Evolutionary conservation across 1,139 yeast genomes (phyloP).

Genomic region (Candida sanyaensis): DNA sequence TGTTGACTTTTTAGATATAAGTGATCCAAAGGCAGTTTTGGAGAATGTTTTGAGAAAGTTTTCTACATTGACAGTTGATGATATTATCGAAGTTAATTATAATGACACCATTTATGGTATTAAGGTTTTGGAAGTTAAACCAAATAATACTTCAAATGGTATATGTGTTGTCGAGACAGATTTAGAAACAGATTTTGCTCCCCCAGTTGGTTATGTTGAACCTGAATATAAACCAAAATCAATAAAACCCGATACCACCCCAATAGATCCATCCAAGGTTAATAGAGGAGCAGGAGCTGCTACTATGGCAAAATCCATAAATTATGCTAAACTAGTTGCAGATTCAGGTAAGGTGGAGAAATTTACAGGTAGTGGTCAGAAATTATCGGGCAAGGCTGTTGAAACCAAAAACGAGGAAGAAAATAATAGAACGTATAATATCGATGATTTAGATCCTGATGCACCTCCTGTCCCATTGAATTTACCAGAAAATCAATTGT

Average conservation of each 20-base stretch:
- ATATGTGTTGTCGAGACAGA: constrained; percentile 97
- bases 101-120: constrained; percentile 80
- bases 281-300: constrained; percentile 56
- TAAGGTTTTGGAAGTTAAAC: constrained; percentile 85
- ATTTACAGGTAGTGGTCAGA: constrained; percentile 69
- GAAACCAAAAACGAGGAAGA: constrained; percentile 17
- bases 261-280: constrained; percentile 38
- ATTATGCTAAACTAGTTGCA: constrained; percentile 62
- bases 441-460: constrained; percentile 46
- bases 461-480: constrained; percentile 72
- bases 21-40: constrained; percentile 95
- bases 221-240: constrained; percentile 58
- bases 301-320: constrained; percentile 77
- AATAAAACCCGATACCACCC: constrained; percentile 31
- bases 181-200: constrained; percentile 95
- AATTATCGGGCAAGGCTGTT: constrained; percentile 64
- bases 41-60: constrained; percentile 90
- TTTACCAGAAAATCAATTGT: constrained; percentile 82
- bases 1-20: constrained; percentile 86
- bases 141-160: constrained; percentile 63
- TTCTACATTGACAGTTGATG: constrained; percentile 83
- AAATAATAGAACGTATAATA: constrained; percentile 16
- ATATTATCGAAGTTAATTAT: constrained; percentile 82
- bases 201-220: constrained; percentile 98
- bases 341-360: constrained; percentile 23